A percentile compares a stretch with the other conserved stretches of the same genome.
Evolutionary conservation across 371 early-diverging fungal species (phyloP).

Genomic region (Mortierella sp.): DNA sequence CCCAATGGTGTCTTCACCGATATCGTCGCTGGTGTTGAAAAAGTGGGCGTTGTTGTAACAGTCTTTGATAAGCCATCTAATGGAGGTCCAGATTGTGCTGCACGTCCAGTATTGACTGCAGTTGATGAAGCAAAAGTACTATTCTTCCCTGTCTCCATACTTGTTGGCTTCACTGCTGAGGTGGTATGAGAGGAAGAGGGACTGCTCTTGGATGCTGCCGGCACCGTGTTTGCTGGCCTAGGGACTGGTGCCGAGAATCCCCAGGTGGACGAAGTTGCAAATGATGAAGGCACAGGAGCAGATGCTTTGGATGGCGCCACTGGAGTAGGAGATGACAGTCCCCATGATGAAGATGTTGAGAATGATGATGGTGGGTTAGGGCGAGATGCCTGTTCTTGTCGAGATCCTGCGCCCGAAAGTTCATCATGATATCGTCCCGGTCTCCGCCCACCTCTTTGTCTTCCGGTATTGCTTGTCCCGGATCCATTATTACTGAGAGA

Average conservation of each 20-base stretch:
- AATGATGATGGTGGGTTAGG: constrained; percentile 36
- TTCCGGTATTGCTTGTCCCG: constrained; percentile 5
- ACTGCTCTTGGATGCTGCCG: constrained; percentile 8
- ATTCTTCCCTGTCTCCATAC: constrained; percentile 1
- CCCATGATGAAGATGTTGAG: constrained; percentile 31
- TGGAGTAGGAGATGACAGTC: constrained; percentile 28
- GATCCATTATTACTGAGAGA: too few species aligned
- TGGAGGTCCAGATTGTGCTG: neutral
- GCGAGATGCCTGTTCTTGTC: constrained; percentile 9
- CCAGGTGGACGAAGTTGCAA: constrained; percentile 27
- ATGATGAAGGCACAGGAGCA: constrained; percentile 22
- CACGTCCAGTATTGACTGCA: neutral
- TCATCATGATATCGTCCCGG: constrained; percentile 30
- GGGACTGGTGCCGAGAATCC: constrained; percentile 20
- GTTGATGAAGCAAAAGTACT: neutral
- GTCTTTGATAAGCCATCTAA: neutral
- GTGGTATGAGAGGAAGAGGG: constrained; percentile 6
- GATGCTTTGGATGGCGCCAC: constrained; percentile 7
- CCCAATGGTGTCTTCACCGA: constrained; percentile 1
- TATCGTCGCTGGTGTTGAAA: constrained; percentile 2
- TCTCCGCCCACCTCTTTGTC: constrained; percentile 15
- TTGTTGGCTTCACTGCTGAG: constrained; percentile 2
- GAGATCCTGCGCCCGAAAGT: constrained; percentile 3
- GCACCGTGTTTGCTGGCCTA: constrained; percentile 13
- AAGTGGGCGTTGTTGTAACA: neutral